These are phyloP conservation scores for Primulina eburnea DNA, from an alignment of 257 asterid genomes.

Conservation along the genomic window DNA sequence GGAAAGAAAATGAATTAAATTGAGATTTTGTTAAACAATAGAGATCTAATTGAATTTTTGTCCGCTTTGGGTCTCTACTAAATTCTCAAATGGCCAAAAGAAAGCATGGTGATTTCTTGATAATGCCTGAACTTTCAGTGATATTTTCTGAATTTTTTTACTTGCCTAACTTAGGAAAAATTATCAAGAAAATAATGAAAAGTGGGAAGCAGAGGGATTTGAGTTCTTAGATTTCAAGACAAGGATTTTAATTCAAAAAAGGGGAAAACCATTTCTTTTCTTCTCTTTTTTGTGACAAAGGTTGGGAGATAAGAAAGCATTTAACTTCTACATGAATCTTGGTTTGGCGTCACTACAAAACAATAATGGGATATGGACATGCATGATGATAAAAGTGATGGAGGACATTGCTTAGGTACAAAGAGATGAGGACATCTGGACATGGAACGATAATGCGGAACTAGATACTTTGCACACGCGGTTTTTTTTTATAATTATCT, in stretches of 20 bases:
- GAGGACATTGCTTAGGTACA: neutral
- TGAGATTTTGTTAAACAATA: too few relatives aligned
- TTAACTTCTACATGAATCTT: too few relatives aligned
- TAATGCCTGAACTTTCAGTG: conserved; percentile 10
- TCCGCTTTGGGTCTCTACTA: neutral
- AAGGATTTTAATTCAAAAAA: conserved; percentile 30
- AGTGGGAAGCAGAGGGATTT: conserved; percentile 42
- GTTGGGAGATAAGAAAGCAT: conserved; percentile 24
- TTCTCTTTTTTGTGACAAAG: conserved; percentile 30
- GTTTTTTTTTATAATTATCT: too few relatives aligned
- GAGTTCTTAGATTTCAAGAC: conserved; percentile 35
- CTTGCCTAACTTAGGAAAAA: conserved; percentile 25
- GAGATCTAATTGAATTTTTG: too few relatives aligned
- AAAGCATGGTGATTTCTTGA: too few relatives aligned
- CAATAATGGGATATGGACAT: too few relatives aligned
- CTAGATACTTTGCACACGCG: too few relatives aligned
- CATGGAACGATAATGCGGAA: neutral
- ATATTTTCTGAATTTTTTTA: conserved; percentile 13
- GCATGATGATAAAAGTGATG: too few relatives aligned
- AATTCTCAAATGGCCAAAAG: conserved; percentile 22
- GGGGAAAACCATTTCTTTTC: conserved; percentile 11
- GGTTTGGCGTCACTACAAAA: too few relatives aligned
- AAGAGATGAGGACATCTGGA: neutral
- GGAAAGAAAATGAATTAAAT: too few relatives aligned
- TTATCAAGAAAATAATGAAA: conserved; percentile 38